Percentiles rank a stretch among this genome's conserved stretches.
Evolutionary conservation across 2,329 filamentous ascomycete genomes (phyloP).

Genomic region (Monilinia laxa): DNA sequence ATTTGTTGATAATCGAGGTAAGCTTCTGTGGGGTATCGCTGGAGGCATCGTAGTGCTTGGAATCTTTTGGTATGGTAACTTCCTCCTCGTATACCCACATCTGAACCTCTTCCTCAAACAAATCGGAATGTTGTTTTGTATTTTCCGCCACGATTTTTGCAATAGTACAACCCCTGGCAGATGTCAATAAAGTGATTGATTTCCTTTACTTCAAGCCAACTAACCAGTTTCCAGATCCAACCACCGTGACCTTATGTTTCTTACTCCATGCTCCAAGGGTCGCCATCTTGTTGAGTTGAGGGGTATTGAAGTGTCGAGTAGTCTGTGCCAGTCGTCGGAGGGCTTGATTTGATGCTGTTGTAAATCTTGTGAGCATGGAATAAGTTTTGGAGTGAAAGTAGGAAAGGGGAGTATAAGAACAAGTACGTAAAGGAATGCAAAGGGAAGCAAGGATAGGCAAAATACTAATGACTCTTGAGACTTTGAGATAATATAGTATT

Average conservation of each 20-base stretch:
- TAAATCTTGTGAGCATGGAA: constrained; percentile 31
- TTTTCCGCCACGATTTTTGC: constrained; percentile 97
- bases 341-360: constrained; percentile 29
- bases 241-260: constrained; percentile 89
- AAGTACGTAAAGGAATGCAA: not conserved
- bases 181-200: constrained; percentile 20
- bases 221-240: constrained; percentile 96
- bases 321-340: constrained; percentile 30
- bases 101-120: constrained; percentile 87
- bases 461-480: not conserved
- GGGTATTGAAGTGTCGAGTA: constrained; percentile 28
- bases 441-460: constrained; percentile 12
- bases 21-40: constrained; percentile 74
- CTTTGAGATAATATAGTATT: not conserved
- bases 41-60: constrained; percentile 67
- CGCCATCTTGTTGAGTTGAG: constrained; percentile 38
- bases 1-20: constrained; percentile 83
- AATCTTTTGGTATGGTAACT: constrained; percentile 69
- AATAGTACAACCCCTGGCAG: constrained; percentile 84
- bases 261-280: constrained; percentile 53
- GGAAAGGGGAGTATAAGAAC: not conserved
- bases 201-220: constrained; percentile 28
- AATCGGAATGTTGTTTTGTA: constrained; percentile 68
- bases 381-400: not conserved
- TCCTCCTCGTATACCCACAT: constrained; percentile 99